These are phyloP conservation scores for Sphaerobolus stellatus DNA, from an alignment of 1,284 basidiomycete species.

Conservation along the genomic window DNA sequence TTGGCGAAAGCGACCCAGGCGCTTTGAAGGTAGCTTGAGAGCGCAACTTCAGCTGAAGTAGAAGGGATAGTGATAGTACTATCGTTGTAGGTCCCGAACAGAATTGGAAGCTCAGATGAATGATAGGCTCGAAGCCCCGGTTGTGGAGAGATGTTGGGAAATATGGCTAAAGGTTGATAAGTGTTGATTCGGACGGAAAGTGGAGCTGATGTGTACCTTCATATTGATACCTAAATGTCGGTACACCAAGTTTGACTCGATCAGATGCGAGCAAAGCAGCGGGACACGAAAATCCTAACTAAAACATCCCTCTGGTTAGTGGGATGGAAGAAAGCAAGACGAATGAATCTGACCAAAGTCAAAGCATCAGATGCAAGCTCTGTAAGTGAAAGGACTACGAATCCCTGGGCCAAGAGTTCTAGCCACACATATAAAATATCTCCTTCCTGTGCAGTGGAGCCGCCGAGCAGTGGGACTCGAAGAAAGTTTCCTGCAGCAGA, in stretches of 20 bases:
- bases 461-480: neutral
- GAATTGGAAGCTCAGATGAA: neutral
- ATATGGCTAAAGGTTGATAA: neutral
- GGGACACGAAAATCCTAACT: neutral
- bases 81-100: constrained; percentile 2
- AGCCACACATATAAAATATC: neutral
- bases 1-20: constrained; percentile 13
- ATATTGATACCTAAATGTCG: neutral
- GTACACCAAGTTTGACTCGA: neutral
- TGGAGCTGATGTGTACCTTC: neutral
- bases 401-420: neutral
- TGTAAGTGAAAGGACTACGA: neutral
- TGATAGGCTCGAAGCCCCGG: neutral
- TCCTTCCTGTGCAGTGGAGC: neutral
- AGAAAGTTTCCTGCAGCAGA: neutral
- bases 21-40: constrained; percentile 3
- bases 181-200: too few species aligned
- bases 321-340: neutral
- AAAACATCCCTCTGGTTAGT: too few species aligned
- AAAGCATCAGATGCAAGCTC: neutral
- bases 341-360: neutral
- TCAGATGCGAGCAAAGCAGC: neutral
- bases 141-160: neutral
- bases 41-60: neutral
- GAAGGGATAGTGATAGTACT: neutral